These are phyloP conservation scores for Monosporascus sp. DNA, from an alignment of 2,329 filamentous ascomycete species.

Conservation along the genomic window DNA sequence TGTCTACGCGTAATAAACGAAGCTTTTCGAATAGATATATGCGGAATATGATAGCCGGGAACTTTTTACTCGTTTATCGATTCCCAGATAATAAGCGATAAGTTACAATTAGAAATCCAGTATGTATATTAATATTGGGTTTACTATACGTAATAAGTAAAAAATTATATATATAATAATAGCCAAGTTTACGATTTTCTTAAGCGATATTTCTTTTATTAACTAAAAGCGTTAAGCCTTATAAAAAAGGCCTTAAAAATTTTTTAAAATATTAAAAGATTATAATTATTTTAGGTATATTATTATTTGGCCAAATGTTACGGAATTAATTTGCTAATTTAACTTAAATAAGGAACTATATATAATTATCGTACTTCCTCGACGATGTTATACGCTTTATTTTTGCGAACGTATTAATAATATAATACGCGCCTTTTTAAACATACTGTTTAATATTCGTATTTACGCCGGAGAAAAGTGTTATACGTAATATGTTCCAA, in stretches of 20 bases:
- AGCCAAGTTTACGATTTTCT: conserved; percentile 24
- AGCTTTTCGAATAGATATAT: conserved; percentile 32
- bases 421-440: conserved; percentile 26
- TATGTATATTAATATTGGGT: conserved; percentile 30
- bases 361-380: conserved; percentile 12
- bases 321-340: not conserved
- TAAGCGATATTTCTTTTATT: conserved; percentile 26
- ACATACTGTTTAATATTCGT: conserved; percentile 26
- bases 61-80: not conserved
- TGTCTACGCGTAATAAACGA: conserved; percentile 32
- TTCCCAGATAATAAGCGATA: not conserved
- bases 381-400: conserved; percentile 21
- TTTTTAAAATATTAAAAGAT: conserved; percentile 4
- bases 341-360: not conserved
- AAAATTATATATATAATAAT: conserved; percentile 18
- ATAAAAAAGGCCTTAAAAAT: conserved; percentile 17
- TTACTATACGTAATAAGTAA: conserved; percentile 17
- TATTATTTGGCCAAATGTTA: not conserved
- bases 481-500: conserved; percentile 17
- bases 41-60: conserved; percentile 6
- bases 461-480: conserved; percentile 26
- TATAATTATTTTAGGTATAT: conserved; percentile 9
- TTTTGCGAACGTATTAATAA: conserved; percentile 16
- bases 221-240: conserved; percentile 29
- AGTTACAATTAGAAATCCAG: conserved; percentile 8